A percentile compares a stretch with the other conserved stretches of the same genome.
These are phyloP conservation scores for Neckera pumila DNA, from an alignment of 225 moss, liverwort and hornwort species.

Conservation along the genomic window DNA sequence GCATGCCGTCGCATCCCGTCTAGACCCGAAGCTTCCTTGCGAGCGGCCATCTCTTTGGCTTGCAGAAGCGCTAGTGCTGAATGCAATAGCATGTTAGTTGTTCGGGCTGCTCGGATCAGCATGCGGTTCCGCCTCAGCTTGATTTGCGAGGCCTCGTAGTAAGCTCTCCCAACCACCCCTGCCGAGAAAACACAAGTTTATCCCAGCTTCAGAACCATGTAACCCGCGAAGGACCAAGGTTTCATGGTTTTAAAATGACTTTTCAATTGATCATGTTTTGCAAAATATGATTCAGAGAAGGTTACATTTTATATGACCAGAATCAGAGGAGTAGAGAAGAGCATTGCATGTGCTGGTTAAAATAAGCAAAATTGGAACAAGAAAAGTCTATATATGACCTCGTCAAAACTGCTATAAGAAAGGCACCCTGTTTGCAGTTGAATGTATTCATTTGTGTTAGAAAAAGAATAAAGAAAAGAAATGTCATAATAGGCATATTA, in stretches of 20 bases:
- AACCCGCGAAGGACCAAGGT: not conserved
- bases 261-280: not conserved
- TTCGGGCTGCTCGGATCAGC: constrained; percentile 62
- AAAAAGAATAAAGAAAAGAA: not conserved
- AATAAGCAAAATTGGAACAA: not conserved
- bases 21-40: constrained; percentile 44
- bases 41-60: constrained; percentile 48
- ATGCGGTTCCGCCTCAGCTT: constrained; percentile 54
- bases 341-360: not conserved
- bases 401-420: not conserved
- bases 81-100: constrained; percentile 66
- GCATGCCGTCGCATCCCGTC: constrained; percentile 30
- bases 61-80: constrained; percentile 49
- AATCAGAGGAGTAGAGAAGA: not conserved
- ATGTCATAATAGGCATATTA: not conserved
- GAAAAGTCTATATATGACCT: not conserved
- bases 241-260: not conserved
- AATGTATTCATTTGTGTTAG: not conserved
- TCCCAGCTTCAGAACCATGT: not conserved
- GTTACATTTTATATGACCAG: not conserved
- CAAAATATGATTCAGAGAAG: not conserved
- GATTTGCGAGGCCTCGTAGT: constrained; percentile 77
- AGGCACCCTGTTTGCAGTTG: not conserved
- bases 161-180: constrained; percentile 69
- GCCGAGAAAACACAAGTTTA: not conserved